Evolutionary conservation across 257 asterid genomes (phyloP).

Genomic region (Agastache rugosa): DNA sequence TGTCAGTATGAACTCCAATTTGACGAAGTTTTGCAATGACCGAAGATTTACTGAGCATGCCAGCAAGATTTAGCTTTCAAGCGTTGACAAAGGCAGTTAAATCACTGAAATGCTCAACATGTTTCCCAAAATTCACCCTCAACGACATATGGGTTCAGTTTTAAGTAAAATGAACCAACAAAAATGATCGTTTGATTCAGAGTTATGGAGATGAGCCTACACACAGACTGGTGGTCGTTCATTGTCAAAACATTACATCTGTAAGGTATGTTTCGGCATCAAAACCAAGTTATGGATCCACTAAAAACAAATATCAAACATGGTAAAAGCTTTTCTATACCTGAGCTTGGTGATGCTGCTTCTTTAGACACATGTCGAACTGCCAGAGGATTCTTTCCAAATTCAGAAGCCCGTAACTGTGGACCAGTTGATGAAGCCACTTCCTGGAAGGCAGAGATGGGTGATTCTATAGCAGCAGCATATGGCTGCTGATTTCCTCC

Average conservation of each 20-base stretch:
- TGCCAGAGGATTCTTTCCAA: conserved; percentile 43
- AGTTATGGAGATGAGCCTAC: neutral
- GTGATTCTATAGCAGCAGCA: conserved; percentile 48
- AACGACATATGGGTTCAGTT: neutral
- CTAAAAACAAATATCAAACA: neutral
- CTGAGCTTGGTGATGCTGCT: conserved; percentile 71
- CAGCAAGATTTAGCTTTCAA: conserved; percentile 18
- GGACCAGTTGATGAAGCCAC: conserved; percentile 50
- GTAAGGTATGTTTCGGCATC: conserved; percentile 14
- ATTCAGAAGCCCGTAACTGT: conserved; percentile 51
- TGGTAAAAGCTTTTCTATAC: conserved; percentile 41
- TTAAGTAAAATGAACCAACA: neutral
- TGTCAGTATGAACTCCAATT: conserved; percentile 8
- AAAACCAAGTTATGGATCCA: conserved; percentile 8
- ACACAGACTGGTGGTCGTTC: neutral
- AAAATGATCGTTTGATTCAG: neutral
- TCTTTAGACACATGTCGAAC: conserved; percentile 47
- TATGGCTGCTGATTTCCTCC: conserved; percentile 38
- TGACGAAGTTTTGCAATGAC: neutral
- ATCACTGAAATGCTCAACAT: conserved; percentile 6
- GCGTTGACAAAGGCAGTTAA: conserved; percentile 12
- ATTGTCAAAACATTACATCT: neutral
- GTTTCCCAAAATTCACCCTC: neutral
- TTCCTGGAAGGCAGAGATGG: conserved; percentile 50
- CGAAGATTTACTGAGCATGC: neutral